Percentiles rank a stretch among this genome's conserved stretches.
These are phyloP conservation scores for Populus tomentosa DNA, from an alignment of 441 rosid genomes.

Conservation along the genomic window DNA sequence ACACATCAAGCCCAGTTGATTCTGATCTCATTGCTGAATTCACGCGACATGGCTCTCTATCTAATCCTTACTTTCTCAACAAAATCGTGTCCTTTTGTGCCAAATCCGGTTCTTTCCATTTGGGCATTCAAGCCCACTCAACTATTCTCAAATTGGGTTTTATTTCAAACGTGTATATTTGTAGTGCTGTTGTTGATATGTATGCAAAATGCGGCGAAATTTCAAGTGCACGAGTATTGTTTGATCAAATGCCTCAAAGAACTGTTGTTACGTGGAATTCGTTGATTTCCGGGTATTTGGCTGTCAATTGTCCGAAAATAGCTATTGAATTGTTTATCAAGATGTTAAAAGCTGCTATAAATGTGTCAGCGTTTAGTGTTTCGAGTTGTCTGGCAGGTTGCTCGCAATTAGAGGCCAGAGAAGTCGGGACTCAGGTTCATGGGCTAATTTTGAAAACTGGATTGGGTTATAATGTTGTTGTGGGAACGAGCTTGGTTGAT, in stretches of 20 bases:
- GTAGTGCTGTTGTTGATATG: constrained; percentile 28
- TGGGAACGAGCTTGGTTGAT: constrained; percentile 33
- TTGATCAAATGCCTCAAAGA: constrained; percentile 45
- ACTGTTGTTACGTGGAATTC: constrained; percentile 64
- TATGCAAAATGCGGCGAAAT: constrained; percentile 21
- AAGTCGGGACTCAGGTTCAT: constrained; percentile 31
- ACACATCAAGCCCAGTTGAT: background rate
- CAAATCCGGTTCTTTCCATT: constrained; percentile 8
- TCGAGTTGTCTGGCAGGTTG: constrained; percentile 26
- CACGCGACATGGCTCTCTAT: constrained; percentile 14
- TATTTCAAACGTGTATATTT: constrained; percentile 25
- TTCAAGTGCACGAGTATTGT: constrained; percentile 27
- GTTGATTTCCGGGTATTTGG: constrained; percentile 40
- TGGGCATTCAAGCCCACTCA: constrained; percentile 30
- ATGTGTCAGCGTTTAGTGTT: constrained; percentile 13
- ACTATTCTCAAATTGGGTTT: constrained; percentile 25
- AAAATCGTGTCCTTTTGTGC: constrained; percentile 24
- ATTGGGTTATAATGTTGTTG: constrained; percentile 31
- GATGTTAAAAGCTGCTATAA: constrained; percentile 14
- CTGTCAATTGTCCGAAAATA: constrained; percentile 28
- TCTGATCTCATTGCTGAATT: constrained; percentile 12
- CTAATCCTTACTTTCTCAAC: constrained; percentile 22
- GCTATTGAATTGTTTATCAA: constrained; percentile 37
- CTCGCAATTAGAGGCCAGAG: constrained; percentile 22
- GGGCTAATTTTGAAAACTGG: constrained; percentile 26